Conservation (phyloP, 2,329 filamentous ascomycete genomes). For the Trichoderma guizhouense region DNA sequence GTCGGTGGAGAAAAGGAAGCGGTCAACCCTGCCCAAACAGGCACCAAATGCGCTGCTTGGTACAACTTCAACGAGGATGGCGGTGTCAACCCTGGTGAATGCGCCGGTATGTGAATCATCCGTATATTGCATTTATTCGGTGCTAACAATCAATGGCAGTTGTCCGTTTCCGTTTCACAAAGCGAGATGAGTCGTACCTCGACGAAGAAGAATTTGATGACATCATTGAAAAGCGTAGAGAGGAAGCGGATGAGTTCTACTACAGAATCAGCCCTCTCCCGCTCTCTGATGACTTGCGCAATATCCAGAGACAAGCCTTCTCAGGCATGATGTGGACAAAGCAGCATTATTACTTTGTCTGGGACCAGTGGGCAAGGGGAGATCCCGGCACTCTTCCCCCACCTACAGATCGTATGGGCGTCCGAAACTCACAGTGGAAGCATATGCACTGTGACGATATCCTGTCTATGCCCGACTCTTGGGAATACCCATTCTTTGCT, state of each 20-base stretch:
- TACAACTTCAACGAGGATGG: slow-evolving; percentile 87
- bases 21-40: slow-evolving; percentile 73
- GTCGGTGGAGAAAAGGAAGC: slow-evolving; percentile 76
- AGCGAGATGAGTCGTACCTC: slow-evolving; percentile 70
- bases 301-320: slow-evolving; percentile 91
- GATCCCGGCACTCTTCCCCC: slow-evolving; percentile 87
- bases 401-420: slow-evolving; percentile 70
- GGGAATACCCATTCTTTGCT: slow-evolving; percentile 98
- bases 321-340: slow-evolving; percentile 99
- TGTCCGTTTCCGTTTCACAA: slow-evolving; percentile 85
- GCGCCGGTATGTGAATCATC: slow-evolving; percentile 64
- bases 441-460: slow-evolving; percentile 95
- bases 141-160: slow-evolving; percentile 45
- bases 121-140: not conserved
- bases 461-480: slow-evolving; percentile 95
- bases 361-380: slow-evolving; percentile 96
- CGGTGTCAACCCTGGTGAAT: slow-evolving; percentile 84
- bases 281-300: slow-evolving; percentile 89
- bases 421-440: slow-evolving; percentile 88
- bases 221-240: slow-evolving; percentile 76
- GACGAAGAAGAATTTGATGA: slow-evolving; percentile 94
- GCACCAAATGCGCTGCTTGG: slow-evolving; percentile 90
- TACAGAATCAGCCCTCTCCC: slow-evolving; percentile 88
- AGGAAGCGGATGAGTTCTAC: slow-evolving; percentile 97
- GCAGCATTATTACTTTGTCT: slow-evolving; percentile 94